Base-by-base conservation (phyloP, 768 basidiomycete species). In the Ramaria rubella region DNA sequence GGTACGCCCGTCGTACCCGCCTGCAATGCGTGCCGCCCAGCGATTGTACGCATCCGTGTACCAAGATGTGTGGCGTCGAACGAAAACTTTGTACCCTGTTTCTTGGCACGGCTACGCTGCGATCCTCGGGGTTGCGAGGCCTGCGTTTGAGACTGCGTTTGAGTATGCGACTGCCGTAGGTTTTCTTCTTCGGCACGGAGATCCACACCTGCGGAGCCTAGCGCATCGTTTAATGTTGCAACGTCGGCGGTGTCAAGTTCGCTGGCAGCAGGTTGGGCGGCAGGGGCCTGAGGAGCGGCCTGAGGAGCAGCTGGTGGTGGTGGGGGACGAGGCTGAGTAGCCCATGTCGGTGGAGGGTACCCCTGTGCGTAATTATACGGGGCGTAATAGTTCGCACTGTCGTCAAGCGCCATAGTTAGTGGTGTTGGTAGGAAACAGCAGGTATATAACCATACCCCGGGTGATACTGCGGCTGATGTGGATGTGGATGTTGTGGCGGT, bases 151-250 rank as follows among this genome's bases (percentile, higher is more conserved):
- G 79, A 59, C 44, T 81, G 78, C 60, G 82, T 84, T 43, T 77
- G 77, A 58, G 84, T 81, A 55, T 83, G 77, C 3, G 77, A 73
- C 38, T 86, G 77, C 61, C 90, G 87, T 5, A 92, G 71, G 3
- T 80, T 77, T 67, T 92, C 91, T 72, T 93, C 90, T 68, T 93
- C 91, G 0, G 91, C 91, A 66, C 86, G 72, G n/a, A 93, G 72
- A 71, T 93, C 90, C 6, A 93, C 89, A 11, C 90, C 90, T 6
- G 89, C 90, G 64, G 88, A 90, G 4, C 89, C 90, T 1, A 93
- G 71, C 4, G 89, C 90, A 62, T 93, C 90, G 55, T 90, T 91
- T 42, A 93, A 64, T 6, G 86, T 87, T 11, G 88, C 81, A 31
- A 91, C 80, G 63, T 91, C 89, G 3, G 83, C 70, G 2, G 81